These are phyloP conservation scores for Phytophthora hybrid DNA, from an alignment of 352 stramenopile species.

Conservation along the genomic window DNA sequence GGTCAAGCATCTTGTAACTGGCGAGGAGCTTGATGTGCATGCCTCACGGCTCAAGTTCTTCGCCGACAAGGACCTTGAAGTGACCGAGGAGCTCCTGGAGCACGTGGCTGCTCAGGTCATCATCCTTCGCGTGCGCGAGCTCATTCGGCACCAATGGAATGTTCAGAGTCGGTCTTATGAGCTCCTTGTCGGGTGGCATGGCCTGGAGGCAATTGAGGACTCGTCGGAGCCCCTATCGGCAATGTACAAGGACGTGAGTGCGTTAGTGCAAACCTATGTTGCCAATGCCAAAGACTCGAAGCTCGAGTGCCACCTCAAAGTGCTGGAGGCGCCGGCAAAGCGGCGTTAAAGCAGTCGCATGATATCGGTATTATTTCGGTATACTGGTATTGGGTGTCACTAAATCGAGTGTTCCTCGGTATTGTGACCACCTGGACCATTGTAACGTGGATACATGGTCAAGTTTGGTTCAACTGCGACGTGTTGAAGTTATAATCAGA, in stretches of 20 bases:
- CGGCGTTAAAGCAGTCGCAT: not conserved
- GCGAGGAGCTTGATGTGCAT: slow-evolving; percentile 27
- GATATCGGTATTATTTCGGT: not conserved
- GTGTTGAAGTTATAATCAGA: slow-evolving; percentile 9
- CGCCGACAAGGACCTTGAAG: slow-evolving; percentile 19
- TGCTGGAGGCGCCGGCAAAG: not conserved
- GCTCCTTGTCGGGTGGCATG: slow-evolving; percentile 19
- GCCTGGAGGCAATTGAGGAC: slow-evolving; percentile 29
- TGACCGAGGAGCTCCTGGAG: slow-evolving; percentile 21
- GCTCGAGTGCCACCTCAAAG: not conserved
- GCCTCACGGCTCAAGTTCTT: slow-evolving; percentile 30
- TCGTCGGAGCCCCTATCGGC: slow-evolving; percentile 23
- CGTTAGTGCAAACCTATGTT: slow-evolving; percentile 20
- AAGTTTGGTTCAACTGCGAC: slow-evolving; percentile 24
- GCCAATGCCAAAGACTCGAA: slow-evolving; percentile 9
- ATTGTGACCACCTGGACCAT: not conserved
- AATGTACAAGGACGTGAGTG: slow-evolving; percentile 20
- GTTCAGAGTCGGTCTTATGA: slow-evolving; percentile 19
- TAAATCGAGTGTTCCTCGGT: not conserved
- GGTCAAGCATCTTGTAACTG: slow-evolving; percentile 26
- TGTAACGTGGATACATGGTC: slow-evolving; percentile 2
- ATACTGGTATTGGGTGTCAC: slow-evolving; percentile 1
- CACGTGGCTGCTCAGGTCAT: slow-evolving; percentile 27
- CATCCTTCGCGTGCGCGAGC: slow-evolving; percentile 9
- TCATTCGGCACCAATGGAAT: slow-evolving; percentile 22